Base-by-base conservation (phyloP, 2,329 filamentous ascomycete genomes). In the Helicocarpus griseus region DNA sequence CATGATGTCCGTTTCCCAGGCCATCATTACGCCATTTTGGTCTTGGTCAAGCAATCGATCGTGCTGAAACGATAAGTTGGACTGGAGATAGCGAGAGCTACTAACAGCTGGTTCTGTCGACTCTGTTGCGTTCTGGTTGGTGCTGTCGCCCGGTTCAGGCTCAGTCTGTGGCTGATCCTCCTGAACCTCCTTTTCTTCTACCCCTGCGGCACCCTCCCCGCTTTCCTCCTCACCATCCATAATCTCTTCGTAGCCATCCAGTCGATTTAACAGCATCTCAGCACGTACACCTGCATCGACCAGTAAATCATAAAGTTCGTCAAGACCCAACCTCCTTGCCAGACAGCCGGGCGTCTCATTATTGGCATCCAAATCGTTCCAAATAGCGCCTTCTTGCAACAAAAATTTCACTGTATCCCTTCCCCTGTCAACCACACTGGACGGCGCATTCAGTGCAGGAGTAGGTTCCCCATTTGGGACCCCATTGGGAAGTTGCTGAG, bases 281-380 rank as follows among this genome's bases (percentile, higher is more conserved):
- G 91, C 91, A 48, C 91, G 78, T 51, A 95, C 87, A 14, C 93
- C 93, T 2, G 91, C 91, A 64, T 91, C 87, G 6, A 97, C 86
- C 65, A 91, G 87, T 52, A 89, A 69, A 38, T 85, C 80, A 65
- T 98, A 97, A 33, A 96, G 71, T 47, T 81, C 77, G 50, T 70
- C 76, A 60, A 87, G 73, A 0, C 86, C 85, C 22, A 96, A 58
- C 43, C 80, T 66, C 26, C 77, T 75, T 7, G 93, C 93, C 40
- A 96, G 73, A 66, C 91, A 97, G 6, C 89, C 93, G 0, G 93
- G 89, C 2, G 93, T 97, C 75, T 97, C 91, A 61, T 89, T 80
- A 60, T 87, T 85, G 58, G 76, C 72, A 67, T 97, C 89, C 51
- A 97, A 75, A 66, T 96, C 90, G 71, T 98, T 98, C 93, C 93